Base-by-base conservation (phyloP, 768 basidiomycete species). In the Fomitopsis pulvina region DNA sequence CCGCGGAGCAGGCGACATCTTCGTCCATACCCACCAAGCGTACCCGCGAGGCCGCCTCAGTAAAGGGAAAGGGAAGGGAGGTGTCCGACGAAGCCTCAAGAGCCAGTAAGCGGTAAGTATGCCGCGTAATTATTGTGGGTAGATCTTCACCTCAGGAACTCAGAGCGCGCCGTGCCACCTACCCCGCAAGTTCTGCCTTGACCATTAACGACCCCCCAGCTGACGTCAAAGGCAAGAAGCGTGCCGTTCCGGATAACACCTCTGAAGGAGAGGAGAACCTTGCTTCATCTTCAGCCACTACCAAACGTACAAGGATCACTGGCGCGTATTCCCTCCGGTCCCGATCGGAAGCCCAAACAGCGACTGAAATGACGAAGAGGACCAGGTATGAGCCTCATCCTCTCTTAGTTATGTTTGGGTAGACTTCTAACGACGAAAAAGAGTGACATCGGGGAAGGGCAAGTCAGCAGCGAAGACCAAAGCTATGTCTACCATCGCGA, bases 151-250 rank as follows among this genome's bases (percentile, higher is more conserved):
- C 5, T 12, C 14, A 6, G 9, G 27, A n/a, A 20, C 43, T 22
- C 61, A 89, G 85, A 66, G 71, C 77, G 59, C 80, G 83, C 61
- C 79, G 81, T 62, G 72, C 76, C 53, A 76, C 78, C 43, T 68
- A 71, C 40, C 68, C 69, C 60, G 54, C 65, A 60, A 59, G 71
- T 60, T 43, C 71, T 56, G 63, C 76, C 58, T 66, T 69, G 70
- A 78, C 69, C 50, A 91, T 90, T 68, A 83, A 82, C 81, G 90
- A 92, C 75, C 79, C 84, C 43, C 57, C 71, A 2, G 76, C 76
- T 62, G 88, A 91, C 69, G 67, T 68, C 57, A 94, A 94, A 69
- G 93, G 92, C 51, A 96, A 96, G 81, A 95, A 94, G 72, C 86
- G 90, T 60, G 92, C 90, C 32, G 79, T 75, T 27, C 84, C 85